Percentiles rank a stretch among this genome's conserved stretches.
phyloP scores from a whole-genome alignment of 345 rosid species.

The Erodium maritimum region DNA sequence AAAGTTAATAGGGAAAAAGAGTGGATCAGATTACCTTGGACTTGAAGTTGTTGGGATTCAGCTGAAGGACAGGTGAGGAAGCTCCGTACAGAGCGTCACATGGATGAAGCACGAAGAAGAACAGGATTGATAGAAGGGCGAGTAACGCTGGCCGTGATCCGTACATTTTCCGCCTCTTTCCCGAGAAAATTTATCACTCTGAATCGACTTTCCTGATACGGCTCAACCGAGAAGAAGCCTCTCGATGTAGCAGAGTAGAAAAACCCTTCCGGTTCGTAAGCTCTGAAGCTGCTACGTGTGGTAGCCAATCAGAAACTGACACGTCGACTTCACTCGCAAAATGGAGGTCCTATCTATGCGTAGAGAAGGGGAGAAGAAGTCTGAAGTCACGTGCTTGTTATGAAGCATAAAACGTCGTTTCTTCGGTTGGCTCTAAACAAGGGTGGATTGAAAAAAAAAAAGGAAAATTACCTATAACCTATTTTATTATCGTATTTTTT shows the following conservation, averaged over 20 bases:
- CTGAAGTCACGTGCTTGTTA: too few relatives aligned
- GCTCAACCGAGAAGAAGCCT: constrained; percentile 5
- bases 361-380: neutral
- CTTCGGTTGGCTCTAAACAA: too few relatives aligned
- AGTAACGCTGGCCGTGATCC: constrained; percentile 22
- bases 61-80: constrained; percentile 95
- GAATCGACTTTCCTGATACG: constrained; percentile 8
- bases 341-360: neutral
- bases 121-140: constrained; percentile 15
- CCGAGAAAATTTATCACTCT: constrained; percentile 9
- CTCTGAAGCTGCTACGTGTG: constrained; percentile 28
- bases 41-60: constrained; percentile 91
- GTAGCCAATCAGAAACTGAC: constrained; percentile 36
- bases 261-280: constrained; percentile 2
- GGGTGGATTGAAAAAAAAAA: too few relatives aligned
- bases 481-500: too few relatives aligned
- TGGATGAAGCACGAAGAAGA: constrained; percentile 14
- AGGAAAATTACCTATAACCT: too few relatives aligned
- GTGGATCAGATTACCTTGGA: constrained; percentile 49
- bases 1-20: neutral
- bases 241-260: neutral
- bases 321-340: constrained; percentile 23
- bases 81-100: constrained; percentile 65
- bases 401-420: too few relatives aligned
- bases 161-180: constrained; percentile 25